A percentile compares a stretch with the other conserved stretches of the same genome.
These are phyloP conservation scores for Arachnopeziza araneosa DNA, from an alignment of 2,329 filamentous ascomycete genomes.

Conservation along the genomic window DNA sequence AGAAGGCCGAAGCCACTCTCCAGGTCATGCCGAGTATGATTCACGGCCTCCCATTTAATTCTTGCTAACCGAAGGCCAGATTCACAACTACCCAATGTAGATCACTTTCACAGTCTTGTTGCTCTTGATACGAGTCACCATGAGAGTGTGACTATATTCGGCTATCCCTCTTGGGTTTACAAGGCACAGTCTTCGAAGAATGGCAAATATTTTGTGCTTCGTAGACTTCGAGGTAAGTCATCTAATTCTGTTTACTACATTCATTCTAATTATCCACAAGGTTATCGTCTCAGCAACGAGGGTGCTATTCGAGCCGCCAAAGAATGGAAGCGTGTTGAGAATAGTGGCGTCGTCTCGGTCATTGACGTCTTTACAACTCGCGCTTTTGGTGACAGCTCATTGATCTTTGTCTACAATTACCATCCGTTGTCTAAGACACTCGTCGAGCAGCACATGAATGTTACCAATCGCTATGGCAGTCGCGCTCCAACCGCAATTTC, in stretches of 20 bases:
- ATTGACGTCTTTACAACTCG: constrained; percentile 91
- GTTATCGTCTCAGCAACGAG: constrained; percentile 83
- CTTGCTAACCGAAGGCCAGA: constrained; percentile 34
- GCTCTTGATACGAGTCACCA: constrained; percentile 78
- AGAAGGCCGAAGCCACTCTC: constrained; percentile 77
- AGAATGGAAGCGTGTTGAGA: constrained; percentile 82
- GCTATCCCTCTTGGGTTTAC: constrained; percentile 90
- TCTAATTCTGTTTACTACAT: neutral
- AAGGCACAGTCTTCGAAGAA: constrained; percentile 88
- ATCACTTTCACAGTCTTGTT: constrained; percentile 88
- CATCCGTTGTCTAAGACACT: constrained; percentile 88
- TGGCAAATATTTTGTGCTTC: constrained; percentile 79
- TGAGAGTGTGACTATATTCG: constrained; percentile 74
- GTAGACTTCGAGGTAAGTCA: constrained; percentile 69
- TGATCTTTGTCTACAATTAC: constrained; percentile 92
- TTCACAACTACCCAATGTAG: constrained; percentile 70
- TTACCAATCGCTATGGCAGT: constrained; percentile 32
- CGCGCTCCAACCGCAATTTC: constrained; percentile 39
- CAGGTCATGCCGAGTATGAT: constrained; percentile 74
- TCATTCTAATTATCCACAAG: constrained; percentile 34
- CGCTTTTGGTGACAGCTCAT: constrained; percentile 88
- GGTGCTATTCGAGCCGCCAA: constrained; percentile 81
- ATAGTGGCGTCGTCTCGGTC: constrained; percentile 75
- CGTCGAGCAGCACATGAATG: constrained; percentile 68
- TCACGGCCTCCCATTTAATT: neutral